These are phyloP conservation scores for Bipolaris cookei DNA, from an alignment of 2,329 filamentous ascomycete genomes.

Conservation along the genomic window DNA sequence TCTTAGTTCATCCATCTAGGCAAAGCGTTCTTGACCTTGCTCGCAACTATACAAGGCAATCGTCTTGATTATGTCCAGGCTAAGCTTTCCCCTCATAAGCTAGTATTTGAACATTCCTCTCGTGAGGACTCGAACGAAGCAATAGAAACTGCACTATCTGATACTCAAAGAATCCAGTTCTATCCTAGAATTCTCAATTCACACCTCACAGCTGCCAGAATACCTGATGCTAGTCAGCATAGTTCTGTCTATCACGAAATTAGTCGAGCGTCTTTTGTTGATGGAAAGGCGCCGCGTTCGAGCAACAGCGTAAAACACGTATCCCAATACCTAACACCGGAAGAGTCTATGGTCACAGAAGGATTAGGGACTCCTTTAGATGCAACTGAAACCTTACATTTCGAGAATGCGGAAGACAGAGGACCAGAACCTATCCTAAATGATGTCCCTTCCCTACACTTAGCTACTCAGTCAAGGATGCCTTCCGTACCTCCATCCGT, in stretches of 20 bases:
- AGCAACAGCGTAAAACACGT: background rate
- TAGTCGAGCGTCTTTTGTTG: background rate
- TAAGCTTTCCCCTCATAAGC: background rate
- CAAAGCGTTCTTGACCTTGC: constrained; percentile 3
- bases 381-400: background rate
- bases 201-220: background rate
- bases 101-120: background rate
- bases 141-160: background rate
- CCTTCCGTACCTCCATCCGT: background rate
- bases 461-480: constrained; percentile 1
- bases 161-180: background rate
- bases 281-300: background rate
- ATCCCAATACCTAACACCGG: background rate
- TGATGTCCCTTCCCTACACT: background rate
- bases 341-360: background rate
- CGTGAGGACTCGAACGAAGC: background rate
- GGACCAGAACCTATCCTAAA: background rate
- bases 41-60: background rate
- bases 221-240: background rate
- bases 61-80: background rate
- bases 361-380: background rate
- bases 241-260: background rate
- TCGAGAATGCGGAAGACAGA: background rate
- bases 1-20: constrained; percentile 3
- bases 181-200: background rate